These are phyloP conservation scores for Hymenoscyphus repandus DNA, from an alignment of 2,329 filamentous ascomycete genomes.

Conservation along the genomic window DNA sequence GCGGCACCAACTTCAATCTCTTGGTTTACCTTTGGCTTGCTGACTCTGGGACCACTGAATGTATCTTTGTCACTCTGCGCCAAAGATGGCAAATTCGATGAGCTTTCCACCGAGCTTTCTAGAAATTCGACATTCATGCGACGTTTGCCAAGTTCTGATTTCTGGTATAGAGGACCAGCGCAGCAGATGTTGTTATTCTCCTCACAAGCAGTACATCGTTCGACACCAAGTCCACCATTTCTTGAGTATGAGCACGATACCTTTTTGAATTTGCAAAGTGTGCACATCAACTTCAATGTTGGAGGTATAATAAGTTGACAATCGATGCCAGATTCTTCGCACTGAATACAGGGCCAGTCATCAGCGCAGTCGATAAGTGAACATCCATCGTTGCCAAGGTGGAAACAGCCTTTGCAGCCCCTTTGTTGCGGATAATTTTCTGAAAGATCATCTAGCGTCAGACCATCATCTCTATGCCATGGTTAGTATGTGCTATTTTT, in stretches of 20 bases:
- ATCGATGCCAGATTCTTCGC: slow-evolving; percentile 18
- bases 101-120: too few species aligned
- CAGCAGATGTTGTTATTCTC: slow-evolving; percentile 2
- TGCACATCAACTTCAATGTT: slow-evolving; percentile 18
- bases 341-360: slow-evolving; percentile 24
- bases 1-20: too few species aligned
- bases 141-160: too few species aligned
- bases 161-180: too few species aligned
- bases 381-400: slow-evolving; percentile 20
- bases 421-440: slow-evolving; percentile 20
- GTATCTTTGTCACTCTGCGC: too few species aligned
- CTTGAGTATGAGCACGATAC: slow-evolving; percentile 17
- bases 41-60: too few species aligned
- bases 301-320: slow-evolving; percentile 24
- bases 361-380: slow-evolving; percentile 19
- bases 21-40: too few species aligned
- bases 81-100: too few species aligned
- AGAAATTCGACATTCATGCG: too few species aligned
- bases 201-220: slow-evolving; percentile 20
- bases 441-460: slow-evolving; percentile 17
- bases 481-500: slow-evolving; percentile 3
- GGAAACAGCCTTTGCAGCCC: slow-evolving; percentile 27
- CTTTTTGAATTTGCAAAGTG: slow-evolving; percentile 19
- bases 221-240: slow-evolving; percentile 17
- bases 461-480: slow-evolving; percentile 18